Conservation (phyloP, 1,284 basidiomycete species). For the Ceratobasidium sp. region DNA sequence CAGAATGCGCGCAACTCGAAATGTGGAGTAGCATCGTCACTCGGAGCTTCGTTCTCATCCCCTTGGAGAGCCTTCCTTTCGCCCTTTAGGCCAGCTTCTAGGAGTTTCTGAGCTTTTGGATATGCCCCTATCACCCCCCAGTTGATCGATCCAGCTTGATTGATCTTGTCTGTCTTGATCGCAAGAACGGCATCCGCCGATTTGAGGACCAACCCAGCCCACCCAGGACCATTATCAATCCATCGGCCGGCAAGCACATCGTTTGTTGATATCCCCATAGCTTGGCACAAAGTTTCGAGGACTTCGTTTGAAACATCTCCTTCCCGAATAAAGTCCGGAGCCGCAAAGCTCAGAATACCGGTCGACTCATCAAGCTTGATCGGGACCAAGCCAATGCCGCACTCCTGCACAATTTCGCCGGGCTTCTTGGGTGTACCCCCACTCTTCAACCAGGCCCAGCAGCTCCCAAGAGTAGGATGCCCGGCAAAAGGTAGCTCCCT, state of each 20-base stretch:
- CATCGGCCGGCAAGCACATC: slow-evolving; percentile 20
- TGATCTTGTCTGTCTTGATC: slow-evolving; percentile 12
- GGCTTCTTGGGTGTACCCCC: slow-evolving; percentile 15
- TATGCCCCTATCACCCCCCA: slow-evolving; percentile 36
- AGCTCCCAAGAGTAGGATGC: slow-evolving; percentile 34
- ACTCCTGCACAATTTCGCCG: slow-evolving; percentile 25
- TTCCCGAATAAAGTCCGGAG: slow-evolving; percentile 28
- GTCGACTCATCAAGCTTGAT: slow-evolving; percentile 12
- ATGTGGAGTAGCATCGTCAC: slow-evolving; percentile 11
- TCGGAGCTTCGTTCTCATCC: neutral
- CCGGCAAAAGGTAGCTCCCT: slow-evolving; percentile 38
- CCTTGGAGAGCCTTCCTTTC: neutral
- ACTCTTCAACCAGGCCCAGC: slow-evolving; percentile 11
- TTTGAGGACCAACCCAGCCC: slow-evolving; percentile 31
- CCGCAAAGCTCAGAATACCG: slow-evolving; percentile 18
- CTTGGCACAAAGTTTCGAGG: neutral
- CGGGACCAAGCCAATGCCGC: slow-evolving; percentile 32
- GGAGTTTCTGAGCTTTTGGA: neutral
- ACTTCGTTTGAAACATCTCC: slow-evolving; percentile 8
- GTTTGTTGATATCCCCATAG: slow-evolving; percentile 9
- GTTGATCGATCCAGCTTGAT: neutral
- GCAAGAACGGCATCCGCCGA: slow-evolving; percentile 19
- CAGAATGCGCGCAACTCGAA: slow-evolving; percentile 24
- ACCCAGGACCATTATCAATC: slow-evolving; percentile 36
- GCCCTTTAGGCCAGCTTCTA: neutral